Percentiles rank a stretch among this genome's conserved stretches.
These are phyloP conservation scores for Pestalotiopsis sp. DNA, from an alignment of 2,329 filamentous ascomycete genomes.

Conservation along the genomic window DNA sequence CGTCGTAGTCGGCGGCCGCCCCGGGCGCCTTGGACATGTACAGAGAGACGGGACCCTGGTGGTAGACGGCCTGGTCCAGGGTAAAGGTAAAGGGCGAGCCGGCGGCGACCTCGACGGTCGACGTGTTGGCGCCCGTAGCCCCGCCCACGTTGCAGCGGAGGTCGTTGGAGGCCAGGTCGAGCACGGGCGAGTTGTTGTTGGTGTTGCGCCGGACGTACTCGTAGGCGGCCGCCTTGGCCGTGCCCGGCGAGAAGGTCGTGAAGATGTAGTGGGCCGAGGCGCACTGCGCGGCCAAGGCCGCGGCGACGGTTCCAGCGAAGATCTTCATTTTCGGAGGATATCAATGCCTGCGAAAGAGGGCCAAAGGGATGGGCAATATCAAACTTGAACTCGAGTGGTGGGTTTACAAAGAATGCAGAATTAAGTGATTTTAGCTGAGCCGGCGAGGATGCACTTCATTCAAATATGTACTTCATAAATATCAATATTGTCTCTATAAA, in stretches of 20 bases:
- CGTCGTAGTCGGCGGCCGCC: conserved; percentile 38
- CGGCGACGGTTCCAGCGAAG: conserved; percentile 28
- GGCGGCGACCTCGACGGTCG: conserved; percentile 38
- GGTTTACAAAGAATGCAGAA: neutral
- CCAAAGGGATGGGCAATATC: neutral
- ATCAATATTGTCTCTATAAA: neutral
- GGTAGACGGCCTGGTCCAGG: conserved; percentile 41
- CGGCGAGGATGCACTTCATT: neutral
- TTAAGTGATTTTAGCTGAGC: neutral
- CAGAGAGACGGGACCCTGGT: conserved; percentile 42
- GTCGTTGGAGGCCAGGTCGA: conserved; percentile 41
- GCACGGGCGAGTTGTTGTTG: conserved; percentile 51
- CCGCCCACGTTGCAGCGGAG: conserved; percentile 44
- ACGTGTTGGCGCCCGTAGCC: conserved; percentile 35
- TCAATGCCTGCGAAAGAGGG: neutral
- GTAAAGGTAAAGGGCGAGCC: conserved; percentile 42
- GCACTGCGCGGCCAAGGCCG: conserved; percentile 34
- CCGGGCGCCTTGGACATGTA: conserved; percentile 44
- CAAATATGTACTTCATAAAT: neutral
- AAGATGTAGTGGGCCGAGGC: conserved; percentile 45
- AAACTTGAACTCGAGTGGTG: neutral
- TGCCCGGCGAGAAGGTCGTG: conserved; percentile 37
- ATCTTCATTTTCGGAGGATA: conserved; percentile 32
- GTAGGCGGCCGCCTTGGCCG: conserved; percentile 34
- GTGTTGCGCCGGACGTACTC: conserved; percentile 46